Evolutionary conservation across 306 rosid species (phyloP), one percentile per base, ranked within the genome.

Genomic region (Sicyos edulis): DNA sequence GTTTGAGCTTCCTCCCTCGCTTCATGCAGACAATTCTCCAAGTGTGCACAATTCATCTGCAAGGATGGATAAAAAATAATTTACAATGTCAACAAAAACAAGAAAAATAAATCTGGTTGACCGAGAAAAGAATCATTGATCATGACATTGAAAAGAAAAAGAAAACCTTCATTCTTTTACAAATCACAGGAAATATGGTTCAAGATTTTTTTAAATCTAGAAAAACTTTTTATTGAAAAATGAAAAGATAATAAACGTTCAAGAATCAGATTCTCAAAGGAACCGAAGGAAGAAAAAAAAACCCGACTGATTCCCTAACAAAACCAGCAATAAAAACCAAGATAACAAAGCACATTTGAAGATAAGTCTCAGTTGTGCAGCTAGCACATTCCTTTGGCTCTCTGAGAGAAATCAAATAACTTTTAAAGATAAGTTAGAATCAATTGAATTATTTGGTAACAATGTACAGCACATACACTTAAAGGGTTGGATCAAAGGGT

Each of bases 1-100:
- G 97, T 91, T 77, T 93, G 99, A 76, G 97, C 99, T 86, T 93
- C 99, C 86, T 93, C 97, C 82, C 99, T 91, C 62, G 99, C 99
- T 76, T 91, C 99, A 47, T 93, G 97, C 83, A 93, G 81, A 77
- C 95, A 91, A 77, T 87, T 93, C 85, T 93, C 99, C 84, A 93
- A 75, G 82, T 91, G 97, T 70, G 91, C 99, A 84, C 99, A 93
- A 79, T 93, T 93, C 97, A 93, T 86, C 99, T 93, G 88, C 66
- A 58, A 71, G 54, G 53, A 37, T 66, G 75, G 71, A 63, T 69
- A 75, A 58, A 63, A 19, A 22, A 22, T 24, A 67, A 5, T 58
- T 54, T n/a, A 40, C 14, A 17, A 51, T 9, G 13, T 26, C 6
- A 2, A 71, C 29, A 49, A 21, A 20, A 50, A 69, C 3, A 26